phyloP scores from a whole-genome alignment of 192 early-diverging fungal genomes.

The Podila clonocystis region DNA sequence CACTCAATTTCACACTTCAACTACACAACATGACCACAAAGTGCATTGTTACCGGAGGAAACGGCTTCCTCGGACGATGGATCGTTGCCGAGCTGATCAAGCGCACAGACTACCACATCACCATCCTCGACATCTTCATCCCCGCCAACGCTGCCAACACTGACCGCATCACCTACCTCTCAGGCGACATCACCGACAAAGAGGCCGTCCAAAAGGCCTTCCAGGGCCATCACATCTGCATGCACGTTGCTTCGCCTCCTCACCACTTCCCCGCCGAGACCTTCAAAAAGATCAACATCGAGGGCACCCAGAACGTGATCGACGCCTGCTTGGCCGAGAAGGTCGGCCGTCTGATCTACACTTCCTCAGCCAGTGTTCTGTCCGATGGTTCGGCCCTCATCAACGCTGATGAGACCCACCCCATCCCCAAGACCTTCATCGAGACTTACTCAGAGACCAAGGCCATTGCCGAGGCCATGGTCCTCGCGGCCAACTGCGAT shows the following conservation, averaged over 20 bases:
- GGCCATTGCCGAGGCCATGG: constrained; percentile 74
- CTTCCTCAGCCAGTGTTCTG: constrained; percentile 90
- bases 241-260: constrained; percentile 93
- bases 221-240: constrained; percentile 71
- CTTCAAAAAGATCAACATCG: constrained; percentile 84
- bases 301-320: constrained; percentile 90
- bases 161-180: constrained; percentile 56
- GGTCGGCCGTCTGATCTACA: constrained; percentile 83
- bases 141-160: constrained; percentile 53
- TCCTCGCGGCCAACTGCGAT: constrained; percentile 78
- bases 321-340: constrained; percentile 70
- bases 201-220: constrained; percentile 71
- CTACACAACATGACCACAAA: constrained; percentile 22
- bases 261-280: constrained; percentile 74
- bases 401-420: constrained; percentile 83
- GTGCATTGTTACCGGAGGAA: constrained; percentile 86
- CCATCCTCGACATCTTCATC: constrained; percentile 84
- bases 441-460: constrained; percentile 97
- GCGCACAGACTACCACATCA: constrained; percentile 63
- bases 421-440: constrained; percentile 77
- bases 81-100: constrained; percentile 80
- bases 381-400: constrained; percentile 78
- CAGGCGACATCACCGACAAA: constrained; percentile 61
- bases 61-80: constrained; percentile 87
- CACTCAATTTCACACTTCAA: background rate